Percentiles rank a stretch among this genome's conserved stretches.
These are phyloP conservation scores for Ajuga reptans DNA, from an alignment of 305 asterid species.

Conservation along the genomic window DNA sequence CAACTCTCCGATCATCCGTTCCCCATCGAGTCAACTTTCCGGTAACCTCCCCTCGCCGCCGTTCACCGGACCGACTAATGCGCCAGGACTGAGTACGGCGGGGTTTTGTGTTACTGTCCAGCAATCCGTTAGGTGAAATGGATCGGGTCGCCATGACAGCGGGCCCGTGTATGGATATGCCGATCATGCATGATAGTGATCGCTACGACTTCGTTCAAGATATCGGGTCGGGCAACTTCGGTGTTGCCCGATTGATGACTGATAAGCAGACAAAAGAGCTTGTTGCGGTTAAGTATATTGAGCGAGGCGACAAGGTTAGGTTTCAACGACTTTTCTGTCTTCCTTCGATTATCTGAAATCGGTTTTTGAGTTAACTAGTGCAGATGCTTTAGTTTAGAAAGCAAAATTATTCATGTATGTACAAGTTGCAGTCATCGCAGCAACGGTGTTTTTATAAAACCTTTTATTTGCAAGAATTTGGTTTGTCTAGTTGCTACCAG, in stretches of 20 bases:
- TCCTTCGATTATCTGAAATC: not conserved
- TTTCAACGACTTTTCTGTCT: not conserved
- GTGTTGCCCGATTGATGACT: slow-evolving; percentile 74
- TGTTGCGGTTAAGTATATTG: slow-evolving; percentile 82
- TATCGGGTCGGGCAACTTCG: slow-evolving; percentile 92
- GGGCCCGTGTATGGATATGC: slow-evolving; percentile 45
- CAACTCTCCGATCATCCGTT: not conserved
- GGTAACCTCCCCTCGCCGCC: not conserved
- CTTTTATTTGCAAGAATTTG: not conserved
- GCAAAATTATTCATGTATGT: slow-evolving; percentile 19
- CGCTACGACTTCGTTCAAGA: slow-evolving; percentile 79
- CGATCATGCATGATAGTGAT: slow-evolving; percentile 87
- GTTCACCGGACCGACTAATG: not conserved
- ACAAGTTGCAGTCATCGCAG: not conserved
- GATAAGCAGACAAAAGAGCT: slow-evolving; percentile 76
- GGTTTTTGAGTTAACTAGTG: not conserved
- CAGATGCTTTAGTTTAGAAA: slow-evolving; percentile 12
- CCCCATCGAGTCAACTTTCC: not conserved
- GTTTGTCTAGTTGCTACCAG: too few relatives aligned
- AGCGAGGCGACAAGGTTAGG: slow-evolving; percentile 76
- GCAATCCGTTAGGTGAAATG: slow-evolving; percentile 7
- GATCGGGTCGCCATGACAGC: slow-evolving; percentile 24
- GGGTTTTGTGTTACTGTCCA: not conserved
- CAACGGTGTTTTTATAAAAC: too few relatives aligned
- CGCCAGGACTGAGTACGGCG: slow-evolving; percentile 10